A percentile compares a stretch with the other conserved stretches of the same genome.
phyloP scores from a whole-genome alignment of 2,329 filamentous ascomycete genomes.

The Penicillium fuscoglaucum region DNA sequence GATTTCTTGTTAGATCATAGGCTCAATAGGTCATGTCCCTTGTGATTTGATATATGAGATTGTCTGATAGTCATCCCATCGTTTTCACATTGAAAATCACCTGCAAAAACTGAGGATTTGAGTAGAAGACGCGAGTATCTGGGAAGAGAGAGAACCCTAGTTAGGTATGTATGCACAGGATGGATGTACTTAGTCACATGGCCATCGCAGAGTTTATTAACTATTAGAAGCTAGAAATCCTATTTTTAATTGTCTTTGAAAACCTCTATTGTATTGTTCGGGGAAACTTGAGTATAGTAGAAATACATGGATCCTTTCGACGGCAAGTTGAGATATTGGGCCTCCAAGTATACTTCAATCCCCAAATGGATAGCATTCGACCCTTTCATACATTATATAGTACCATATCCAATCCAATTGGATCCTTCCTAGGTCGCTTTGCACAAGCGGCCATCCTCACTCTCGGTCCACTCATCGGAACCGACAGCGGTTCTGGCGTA shows the following conservation, averaged over 20 bases:
- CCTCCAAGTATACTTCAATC: not conserved
- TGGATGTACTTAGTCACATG: not conserved
- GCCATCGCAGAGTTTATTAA: not conserved
- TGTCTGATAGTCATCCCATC: not conserved
- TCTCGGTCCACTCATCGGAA: conserved; percentile 7
- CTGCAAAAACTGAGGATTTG: not conserved
- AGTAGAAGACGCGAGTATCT: not conserved
- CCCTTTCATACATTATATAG: not conserved
- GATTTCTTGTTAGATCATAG: not conserved
- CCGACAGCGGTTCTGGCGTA: conserved; percentile 25
- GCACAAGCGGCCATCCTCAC: conserved; percentile 2
- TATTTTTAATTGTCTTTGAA: not conserved
- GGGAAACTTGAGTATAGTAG: not conserved
- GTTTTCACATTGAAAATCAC: not conserved
- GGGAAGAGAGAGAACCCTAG: not conserved
- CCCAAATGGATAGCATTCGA: too few relatives aligned
- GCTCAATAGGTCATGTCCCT: not conserved
- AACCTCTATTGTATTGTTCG: not conserved
- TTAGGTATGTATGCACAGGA: not conserved
- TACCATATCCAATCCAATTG: not conserved
- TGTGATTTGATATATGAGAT: not conserved
- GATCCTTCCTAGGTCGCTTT: not conserved
- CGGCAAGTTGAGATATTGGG: not conserved
- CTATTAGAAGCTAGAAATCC: not conserved
- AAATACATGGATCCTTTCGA: not conserved